Conservation (phyloP, 2,329 filamentous ascomycete species). For the Tothia fuscella region DNA sequence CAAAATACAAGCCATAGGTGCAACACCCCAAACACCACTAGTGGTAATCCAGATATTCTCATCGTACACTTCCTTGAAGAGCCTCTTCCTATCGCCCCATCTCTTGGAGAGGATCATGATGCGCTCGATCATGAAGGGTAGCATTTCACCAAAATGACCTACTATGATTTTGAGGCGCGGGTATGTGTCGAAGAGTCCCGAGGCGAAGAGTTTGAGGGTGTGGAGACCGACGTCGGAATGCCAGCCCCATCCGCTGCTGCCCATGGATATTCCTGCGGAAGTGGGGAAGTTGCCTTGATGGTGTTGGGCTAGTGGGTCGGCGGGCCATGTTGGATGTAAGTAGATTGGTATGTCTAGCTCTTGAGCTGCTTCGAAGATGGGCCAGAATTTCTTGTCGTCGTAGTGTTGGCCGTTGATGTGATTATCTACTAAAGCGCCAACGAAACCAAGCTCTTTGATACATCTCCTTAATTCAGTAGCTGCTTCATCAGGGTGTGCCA, state of each 20-base stretch:
- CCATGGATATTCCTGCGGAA: constrained; percentile 22
- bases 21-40: constrained; percentile 40
- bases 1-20: constrained; percentile 33
- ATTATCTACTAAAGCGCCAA: constrained; percentile 37
- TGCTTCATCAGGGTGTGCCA: constrained; percentile 24
- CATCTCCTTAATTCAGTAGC: constrained; percentile 29
- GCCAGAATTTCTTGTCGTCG: constrained; percentile 32
- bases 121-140: constrained; percentile 44
- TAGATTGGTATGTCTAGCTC: constrained; percentile 33
- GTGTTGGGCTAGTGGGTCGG: constrained; percentile 15
- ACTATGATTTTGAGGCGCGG: constrained; percentile 43
- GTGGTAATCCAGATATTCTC: constrained; percentile 48
- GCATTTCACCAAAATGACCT: constrained; percentile 40
- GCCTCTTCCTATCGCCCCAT: constrained; percentile 21
- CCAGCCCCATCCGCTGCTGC: constrained; percentile 37
- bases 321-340: constrained; percentile 29
- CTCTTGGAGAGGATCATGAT: constrained; percentile 19
- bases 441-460: constrained; percentile 33
- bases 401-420: constrained; percentile 30
- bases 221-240: constrained; percentile 39
- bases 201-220: constrained; percentile 37
- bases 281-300: constrained; percentile 29
- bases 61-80: constrained; percentile 40
- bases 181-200: constrained; percentile 43
- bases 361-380: constrained; percentile 29